Conservation (phyloP, 2,329 filamentous ascomycete genomes). For the Fusarium gaditjirri region DNA sequence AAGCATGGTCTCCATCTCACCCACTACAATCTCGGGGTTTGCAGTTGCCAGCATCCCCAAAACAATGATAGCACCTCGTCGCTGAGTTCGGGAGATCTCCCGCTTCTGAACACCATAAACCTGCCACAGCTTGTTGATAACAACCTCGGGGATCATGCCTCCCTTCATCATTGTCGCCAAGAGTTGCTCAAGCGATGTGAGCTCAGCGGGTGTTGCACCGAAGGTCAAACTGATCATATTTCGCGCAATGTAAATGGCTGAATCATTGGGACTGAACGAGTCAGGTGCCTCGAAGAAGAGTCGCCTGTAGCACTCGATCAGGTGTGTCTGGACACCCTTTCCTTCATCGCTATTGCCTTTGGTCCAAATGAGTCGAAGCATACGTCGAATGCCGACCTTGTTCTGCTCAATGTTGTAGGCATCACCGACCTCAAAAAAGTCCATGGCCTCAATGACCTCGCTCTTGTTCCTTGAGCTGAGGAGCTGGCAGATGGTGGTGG, state of each 20-base stretch:
- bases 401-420: slow-evolving; percentile 96
- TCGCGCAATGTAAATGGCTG: slow-evolving; percentile 92
- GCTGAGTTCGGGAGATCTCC: slow-evolving; percentile 90
- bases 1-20: slow-evolving; percentile 94
- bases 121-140: slow-evolving; percentile 94
- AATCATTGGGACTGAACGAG: slow-evolving; percentile 86
- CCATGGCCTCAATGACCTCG: slow-evolving; percentile 98
- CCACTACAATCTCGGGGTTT: slow-evolving; percentile 90
- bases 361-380: slow-evolving; percentile 98
- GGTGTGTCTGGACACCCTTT: slow-evolving; percentile 94
- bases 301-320: slow-evolving; percentile 96
- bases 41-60: slow-evolving; percentile 96
- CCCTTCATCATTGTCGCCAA: slow-evolving; percentile 98
- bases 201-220: slow-evolving; percentile 90
- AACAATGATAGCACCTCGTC: slow-evolving; percentile 93
- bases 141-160: slow-evolving; percentile 83
- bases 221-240: slow-evolving; percentile 99
- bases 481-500: slow-evolving; percentile 83
- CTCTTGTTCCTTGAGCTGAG: slow-evolving; percentile 97
- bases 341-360: slow-evolving; percentile 99
- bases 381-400: slow-evolving; percentile 89
- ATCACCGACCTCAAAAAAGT: slow-evolving; percentile 95
- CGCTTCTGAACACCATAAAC: slow-evolving; percentile 95
- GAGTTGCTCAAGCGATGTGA: slow-evolving; percentile 94
- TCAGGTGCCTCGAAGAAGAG: slow-evolving; percentile 97